These are phyloP conservation scores for Anthracocystis panici-leucophaei DNA, from an alignment of 1,284 basidiomycete species.

Conservation along the genomic window DNA sequence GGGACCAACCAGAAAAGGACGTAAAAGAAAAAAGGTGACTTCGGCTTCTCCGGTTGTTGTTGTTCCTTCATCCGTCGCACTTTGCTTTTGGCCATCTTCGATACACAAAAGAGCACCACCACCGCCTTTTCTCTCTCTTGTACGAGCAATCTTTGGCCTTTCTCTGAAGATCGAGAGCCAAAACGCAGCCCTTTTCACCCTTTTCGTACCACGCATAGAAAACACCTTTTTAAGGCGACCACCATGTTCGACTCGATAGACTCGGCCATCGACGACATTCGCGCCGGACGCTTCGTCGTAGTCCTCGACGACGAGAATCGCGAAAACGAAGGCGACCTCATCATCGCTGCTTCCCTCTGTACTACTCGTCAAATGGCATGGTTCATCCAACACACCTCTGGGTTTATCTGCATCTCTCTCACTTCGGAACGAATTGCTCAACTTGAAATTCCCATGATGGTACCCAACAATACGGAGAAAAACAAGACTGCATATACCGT, in stretches of 20 bases:
- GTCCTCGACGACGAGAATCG: constrained; percentile 68
- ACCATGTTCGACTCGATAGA: constrained; percentile 62
- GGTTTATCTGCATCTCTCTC: constrained; percentile 92
- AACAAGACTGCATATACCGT: constrained; percentile 97
- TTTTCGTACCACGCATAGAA: background rate
- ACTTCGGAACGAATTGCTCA: constrained; percentile 81
- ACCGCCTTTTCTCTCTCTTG: background rate
- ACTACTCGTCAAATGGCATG: constrained; percentile 98
- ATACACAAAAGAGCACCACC: no score
- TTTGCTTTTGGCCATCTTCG: no score
- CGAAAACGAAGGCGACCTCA: constrained; percentile 69
- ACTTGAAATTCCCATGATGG: constrained; percentile 94
- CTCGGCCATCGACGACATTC: constrained; percentile 55
- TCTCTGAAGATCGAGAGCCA: no score
- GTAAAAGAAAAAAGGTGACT: no score
- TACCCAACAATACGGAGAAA: constrained; percentile 87
- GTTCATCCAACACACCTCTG: constrained; percentile 89
- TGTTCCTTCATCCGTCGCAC: no score
- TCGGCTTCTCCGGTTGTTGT: no score
- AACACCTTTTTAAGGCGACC: no score
- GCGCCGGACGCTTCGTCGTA: constrained; percentile 63
- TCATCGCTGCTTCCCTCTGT: constrained; percentile 70
- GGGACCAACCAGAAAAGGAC: no score
- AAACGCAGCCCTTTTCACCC: no score
- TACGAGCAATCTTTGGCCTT: no score